Conservation (phyloP, 2,329 filamentous ascomycete genomes). For the Arthrobotrys megalospora region DNA sequence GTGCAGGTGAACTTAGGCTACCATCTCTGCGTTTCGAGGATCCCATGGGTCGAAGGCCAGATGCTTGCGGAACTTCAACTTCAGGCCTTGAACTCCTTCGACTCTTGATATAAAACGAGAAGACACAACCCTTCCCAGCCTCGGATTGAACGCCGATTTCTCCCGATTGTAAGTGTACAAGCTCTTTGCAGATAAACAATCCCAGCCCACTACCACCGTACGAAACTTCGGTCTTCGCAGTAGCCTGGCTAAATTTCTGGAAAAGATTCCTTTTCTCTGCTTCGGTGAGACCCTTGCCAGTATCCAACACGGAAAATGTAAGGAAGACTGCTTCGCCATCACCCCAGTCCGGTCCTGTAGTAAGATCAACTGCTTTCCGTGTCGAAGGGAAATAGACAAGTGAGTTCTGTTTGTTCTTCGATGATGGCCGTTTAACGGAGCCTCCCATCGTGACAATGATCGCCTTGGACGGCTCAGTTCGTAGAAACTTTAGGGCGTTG, state of each 20-base stretch:
- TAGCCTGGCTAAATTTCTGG: constrained; percentile 64
- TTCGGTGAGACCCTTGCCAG: constrained; percentile 79
- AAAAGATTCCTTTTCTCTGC: constrained; percentile 69
- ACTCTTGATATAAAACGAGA: constrained; percentile 82
- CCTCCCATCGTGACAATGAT: constrained; percentile 79
- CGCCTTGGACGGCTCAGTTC: constrained; percentile 73
- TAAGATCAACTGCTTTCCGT: constrained; percentile 63
- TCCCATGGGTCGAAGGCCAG: constrained; percentile 28
- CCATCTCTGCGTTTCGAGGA: constrained; percentile 34
- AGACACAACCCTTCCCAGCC: constrained; percentile 79
- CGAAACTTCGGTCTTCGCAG: constrained; percentile 75
- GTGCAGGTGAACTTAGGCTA: constrained; percentile 8
- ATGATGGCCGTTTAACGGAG: constrained; percentile 70
- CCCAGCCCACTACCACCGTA: constrained; percentile 80
- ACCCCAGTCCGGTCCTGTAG: constrained; percentile 67
- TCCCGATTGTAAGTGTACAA: constrained; percentile 83
- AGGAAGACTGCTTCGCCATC: constrained; percentile 75
- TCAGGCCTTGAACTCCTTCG: constrained; percentile 72
- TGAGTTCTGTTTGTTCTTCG: constrained; percentile 64
- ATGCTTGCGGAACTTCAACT: constrained; percentile 49
- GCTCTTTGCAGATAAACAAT: constrained; percentile 81
- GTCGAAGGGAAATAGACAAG: constrained; percentile 66
- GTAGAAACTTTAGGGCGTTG: constrained; percentile 77
- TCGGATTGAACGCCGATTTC: constrained; percentile 81
- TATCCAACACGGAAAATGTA: constrained; percentile 82